Conservation (phyloP, 345 rosid genomes). For the Moricandia moricandioides region DNA sequence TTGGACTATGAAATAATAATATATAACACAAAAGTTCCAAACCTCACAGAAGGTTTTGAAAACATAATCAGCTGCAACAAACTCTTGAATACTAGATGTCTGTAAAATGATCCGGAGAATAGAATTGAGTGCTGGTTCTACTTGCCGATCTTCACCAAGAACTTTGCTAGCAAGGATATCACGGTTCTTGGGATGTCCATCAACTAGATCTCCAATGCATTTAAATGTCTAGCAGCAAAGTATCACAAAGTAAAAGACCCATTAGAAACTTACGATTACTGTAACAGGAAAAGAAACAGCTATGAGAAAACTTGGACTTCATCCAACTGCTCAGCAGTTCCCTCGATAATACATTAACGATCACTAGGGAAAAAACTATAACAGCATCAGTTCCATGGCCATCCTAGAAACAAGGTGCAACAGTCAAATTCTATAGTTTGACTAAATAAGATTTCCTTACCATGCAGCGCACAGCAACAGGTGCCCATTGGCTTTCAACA, state of each 20-base stretch:
- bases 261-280: constrained; percentile 2
- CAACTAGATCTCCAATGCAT: constrained; percentile 78
- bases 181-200: constrained; percentile 70
- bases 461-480: constrained; percentile 77
- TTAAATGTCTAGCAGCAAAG: constrained; percentile 61
- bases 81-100: constrained; percentile 86
- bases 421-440: not conserved
- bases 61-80: constrained; percentile 84
- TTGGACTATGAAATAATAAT: not conserved
- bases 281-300: not conserved
- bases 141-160: constrained; percentile 88
- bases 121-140: constrained; percentile 90
- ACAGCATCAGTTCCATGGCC: not conserved
- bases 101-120: constrained; percentile 83
- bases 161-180: constrained; percentile 85
- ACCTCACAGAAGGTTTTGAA: constrained; percentile 95
- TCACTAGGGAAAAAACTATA: not conserved
- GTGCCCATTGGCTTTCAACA: constrained; percentile 96
- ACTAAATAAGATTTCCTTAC: constrained; percentile 45
- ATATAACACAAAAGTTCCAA: constrained; percentile 26
- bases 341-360: not conserved
- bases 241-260: constrained; percentile 19
- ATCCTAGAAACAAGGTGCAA: constrained; percentile 21
- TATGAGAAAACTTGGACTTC: not conserved
- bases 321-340: constrained; percentile 18